Evolutionary conservation across 345 rosid genomes (phyloP), one percentile per base, ranked within the genome.

Genomic region (Citrus hindsii): DNA sequence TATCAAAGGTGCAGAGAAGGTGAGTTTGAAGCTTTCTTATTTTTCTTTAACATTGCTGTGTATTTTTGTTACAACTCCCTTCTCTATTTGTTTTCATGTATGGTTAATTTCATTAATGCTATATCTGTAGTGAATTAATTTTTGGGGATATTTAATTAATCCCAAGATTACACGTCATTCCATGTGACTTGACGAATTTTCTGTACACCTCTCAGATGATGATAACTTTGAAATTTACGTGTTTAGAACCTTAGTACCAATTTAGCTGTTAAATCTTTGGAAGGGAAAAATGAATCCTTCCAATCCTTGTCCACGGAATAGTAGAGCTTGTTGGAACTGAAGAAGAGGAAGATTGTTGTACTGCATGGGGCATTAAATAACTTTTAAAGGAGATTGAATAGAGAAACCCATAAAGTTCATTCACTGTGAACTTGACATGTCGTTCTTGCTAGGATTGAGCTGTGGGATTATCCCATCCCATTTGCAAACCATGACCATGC

Each of bases 1-100:
- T 76, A 88, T 95, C 64, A 95, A 95, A 81, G 98, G 99, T 16
- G 97, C 98, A 67, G 98, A 95, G 80, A 95, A 95, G 92, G 98
- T 89, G 77, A 84, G 82, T 80, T 76, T 73, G 37, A 37, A 53
- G 24, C 68, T 76, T 78, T 46, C 32, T 72, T 61, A 42, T 30
- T 59, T 42, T 32, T 28, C 48, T 35, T 71, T 48, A 22, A 28
- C 55, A 27, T 21, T 37, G n/a, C 58, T 65, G n/a, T n/a, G 24
- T 42, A 28, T 77, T 40, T 56, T 64, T 32, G 10, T 55, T 37
- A 25, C 32, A 30, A 5, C 25, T 55, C 38, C 14, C 38, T n/a
- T 32, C 58, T 68, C n/a, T 21, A 37, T 67, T 68, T 38, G 8
- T n/a, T 38, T 19, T 28, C 48, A 21, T 72, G 71, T 30, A 46